Percentiles rank a stretch among this genome's conserved stretches.
Evolutionary conservation across 768 basidiomycete species (phyloP).

Genomic region (Leccinum truebloodii): DNA sequence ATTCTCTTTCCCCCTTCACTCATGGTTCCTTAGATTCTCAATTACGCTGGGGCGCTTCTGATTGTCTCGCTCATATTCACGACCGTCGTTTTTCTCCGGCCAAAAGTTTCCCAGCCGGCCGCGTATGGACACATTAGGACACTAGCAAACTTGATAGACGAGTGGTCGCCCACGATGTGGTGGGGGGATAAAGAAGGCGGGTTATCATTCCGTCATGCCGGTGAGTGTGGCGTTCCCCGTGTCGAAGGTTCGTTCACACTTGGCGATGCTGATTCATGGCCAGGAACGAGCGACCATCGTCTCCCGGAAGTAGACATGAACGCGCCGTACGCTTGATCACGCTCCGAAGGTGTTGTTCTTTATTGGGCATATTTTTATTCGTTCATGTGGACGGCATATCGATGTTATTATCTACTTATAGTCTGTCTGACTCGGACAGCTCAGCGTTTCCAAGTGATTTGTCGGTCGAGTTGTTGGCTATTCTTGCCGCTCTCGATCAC

Average conservation of each 20-base stretch:
- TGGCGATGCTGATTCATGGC: background rate
- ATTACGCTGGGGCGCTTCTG: conserved; percentile 22
- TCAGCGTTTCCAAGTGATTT: background rate
- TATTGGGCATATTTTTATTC: background rate
- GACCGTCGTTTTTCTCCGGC: conserved; percentile 11
- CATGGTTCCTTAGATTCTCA: conserved; percentile 26
- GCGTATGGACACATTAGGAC: conserved; percentile 38
- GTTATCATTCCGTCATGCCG: conserved; percentile 17
- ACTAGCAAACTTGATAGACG: conserved; percentile 36
- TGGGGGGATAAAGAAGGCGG: conserved; percentile 28
- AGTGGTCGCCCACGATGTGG: conserved; percentile 37
- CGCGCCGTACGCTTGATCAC: conserved; percentile 19
- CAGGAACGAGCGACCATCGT: conserved; percentile 28
- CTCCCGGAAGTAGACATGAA: conserved; percentile 25
- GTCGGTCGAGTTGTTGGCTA: conserved; percentile 4
- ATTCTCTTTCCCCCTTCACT: background rate
- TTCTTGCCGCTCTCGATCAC: conserved; percentile 19
- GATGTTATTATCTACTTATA: background rate
- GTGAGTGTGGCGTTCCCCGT: conserved; percentile 12
- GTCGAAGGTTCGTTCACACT: background rate
- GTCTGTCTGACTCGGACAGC: background rate
- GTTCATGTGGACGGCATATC: background rate
- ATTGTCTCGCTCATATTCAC: conserved; percentile 24
- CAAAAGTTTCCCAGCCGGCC: conserved; percentile 29
- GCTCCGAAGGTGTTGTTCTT: background rate